Percentiles rank a stretch among this genome's conserved stretches.
Evolutionary conservation across 2,329 filamentous ascomycete species (phyloP).

Genomic region (Ophiostoma tasmaniense): DNA sequence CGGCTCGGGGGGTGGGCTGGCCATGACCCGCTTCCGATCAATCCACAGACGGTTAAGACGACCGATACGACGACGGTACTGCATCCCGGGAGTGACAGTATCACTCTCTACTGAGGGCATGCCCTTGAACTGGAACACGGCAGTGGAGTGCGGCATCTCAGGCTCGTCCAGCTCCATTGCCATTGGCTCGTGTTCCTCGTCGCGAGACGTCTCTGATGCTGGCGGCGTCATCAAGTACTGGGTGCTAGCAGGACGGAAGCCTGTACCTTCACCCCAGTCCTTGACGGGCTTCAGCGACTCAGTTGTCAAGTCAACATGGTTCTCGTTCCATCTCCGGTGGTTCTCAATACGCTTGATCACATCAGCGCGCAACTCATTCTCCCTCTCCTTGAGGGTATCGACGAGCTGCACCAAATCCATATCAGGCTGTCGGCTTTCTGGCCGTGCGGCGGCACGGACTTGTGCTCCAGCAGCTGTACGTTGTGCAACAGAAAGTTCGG

Average conservation of each 20-base stretch:
- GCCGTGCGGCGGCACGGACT: conserved; percentile 59
- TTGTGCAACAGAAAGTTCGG: conserved; percentile 54
- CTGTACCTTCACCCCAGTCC: conserved; percentile 51
- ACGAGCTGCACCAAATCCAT: conserved; percentile 69
- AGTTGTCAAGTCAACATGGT: conserved; percentile 80
- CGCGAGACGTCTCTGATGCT: conserved; percentile 42
- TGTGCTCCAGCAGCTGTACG: conserved; percentile 51
- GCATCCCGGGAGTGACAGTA: conserved; percentile 37
- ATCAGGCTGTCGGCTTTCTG: conserved; percentile 61
- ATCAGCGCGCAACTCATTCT: conserved; percentile 69
- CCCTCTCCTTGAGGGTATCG: conserved; percentile 71
- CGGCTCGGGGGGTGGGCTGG: conserved; percentile 37
- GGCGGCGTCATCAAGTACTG: conserved; percentile 62
- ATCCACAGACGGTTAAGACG: conserved; percentile 80
- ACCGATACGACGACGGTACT: conserved; percentile 76
- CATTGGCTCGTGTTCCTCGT: conserved; percentile 32
- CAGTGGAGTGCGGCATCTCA: conserved; percentile 23
- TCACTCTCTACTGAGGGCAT: conserved; percentile 20
- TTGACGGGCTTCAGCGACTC: conserved; percentile 72
- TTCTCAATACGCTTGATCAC: conserved; percentile 82
- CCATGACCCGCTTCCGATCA: conserved; percentile 63
- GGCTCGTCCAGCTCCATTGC: conserved; percentile 47
- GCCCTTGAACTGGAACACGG: conserved; percentile 41
- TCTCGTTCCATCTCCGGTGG: conserved; percentile 85
- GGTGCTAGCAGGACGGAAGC: conserved; percentile 64